Evolutionary conservation across 2,329 filamentous ascomycete genomes (phyloP), one percentile per base, ranked within the genome.

Genomic region (Aspergillus sojae): DNA sequence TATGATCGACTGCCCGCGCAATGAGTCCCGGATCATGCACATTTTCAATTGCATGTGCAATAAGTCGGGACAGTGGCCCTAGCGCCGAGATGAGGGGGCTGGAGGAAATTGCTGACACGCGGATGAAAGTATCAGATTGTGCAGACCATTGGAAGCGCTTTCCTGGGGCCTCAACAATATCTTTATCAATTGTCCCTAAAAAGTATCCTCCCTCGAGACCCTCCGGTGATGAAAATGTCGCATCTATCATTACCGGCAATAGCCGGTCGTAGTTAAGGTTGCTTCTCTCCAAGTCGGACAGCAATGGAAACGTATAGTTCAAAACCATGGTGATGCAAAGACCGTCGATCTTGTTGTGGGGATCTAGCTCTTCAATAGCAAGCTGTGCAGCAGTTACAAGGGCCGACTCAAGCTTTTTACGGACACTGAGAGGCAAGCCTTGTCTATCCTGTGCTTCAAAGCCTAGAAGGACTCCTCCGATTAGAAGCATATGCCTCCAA

Each of bases 401-500:
- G 2, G 91, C 91, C 21, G 84, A 82, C 72, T 94, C 91, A 0
- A 96, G 81, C 48, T 87, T 92, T 39, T 81, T 85, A 53, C 89
- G 84, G 75, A 94, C 83, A 57, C 83, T 78, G 36, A 82, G 79
- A 5, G 89, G 86, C n/a, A 93, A 77, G n/a, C 87, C 86, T 63
- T 85, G 84, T 53, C 88, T 80, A 46, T 89, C 85, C 64, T 86
- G 83, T 19, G 85, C 82, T 68, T 91, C 90, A 72, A 94, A 89
- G 10, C 92, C 93, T 73, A 94, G 85, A 62, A 97, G 78, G 26
- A 96, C 81, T 3, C 93, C 94, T 0, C 89, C 89, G 10, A 97
- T 85, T 5, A 94, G 85, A n/a, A 97, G 82, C 34, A 93, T 78
- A 76, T 97, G 93, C 76, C 93, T 89, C 93, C 93, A 97, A 72